Conservation (phyloP, 805 yeast species). For the Candida michaelii region DNA sequence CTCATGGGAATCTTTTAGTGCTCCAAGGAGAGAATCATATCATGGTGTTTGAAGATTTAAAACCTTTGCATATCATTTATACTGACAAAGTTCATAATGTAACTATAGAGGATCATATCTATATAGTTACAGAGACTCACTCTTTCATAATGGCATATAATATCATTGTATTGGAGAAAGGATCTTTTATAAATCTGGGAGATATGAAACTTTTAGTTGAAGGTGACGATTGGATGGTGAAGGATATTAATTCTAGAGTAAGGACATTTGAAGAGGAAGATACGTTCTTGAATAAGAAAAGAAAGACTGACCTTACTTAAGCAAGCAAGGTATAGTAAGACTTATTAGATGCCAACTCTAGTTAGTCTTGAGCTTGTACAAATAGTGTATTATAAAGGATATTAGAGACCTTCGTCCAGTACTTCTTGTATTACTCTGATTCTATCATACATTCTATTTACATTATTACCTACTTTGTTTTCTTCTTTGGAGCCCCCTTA, state of each 20-base stretch:
- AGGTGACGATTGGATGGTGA: slow-evolving; percentile 1
- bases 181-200: not conserved
- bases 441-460: slow-evolving; percentile 4
- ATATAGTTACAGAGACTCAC: slow-evolving; percentile 8
- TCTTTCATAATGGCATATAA: slow-evolving; percentile 5
- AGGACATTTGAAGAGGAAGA: slow-evolving; percentile 13
- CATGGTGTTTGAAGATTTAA: slow-evolving; percentile 11
- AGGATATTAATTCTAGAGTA: not conserved
- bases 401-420: too few relatives aligned
- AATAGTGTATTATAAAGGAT: too few relatives aligned
- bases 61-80: slow-evolving; percentile 12
- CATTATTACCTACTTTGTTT: slow-evolving; percentile 22
- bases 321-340: too few relatives aligned
- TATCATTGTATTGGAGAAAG: not conserved
- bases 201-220: slow-evolving; percentile 2
- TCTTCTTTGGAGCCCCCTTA: slow-evolving; percentile 84
- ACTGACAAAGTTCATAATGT: slow-evolving; percentile 8
- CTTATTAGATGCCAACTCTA: too few relatives aligned
- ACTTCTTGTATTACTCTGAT: too few relatives aligned
- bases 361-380: too few relatives aligned
- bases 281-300: slow-evolving; percentile 14
- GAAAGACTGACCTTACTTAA: not conserved
- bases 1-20: slow-evolving; percentile 5
- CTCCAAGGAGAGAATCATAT: slow-evolving; percentile 9
- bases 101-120: not conserved